Conservation (phyloP, 441 rosid genomes). For the Euphorbia celastroides region DNA sequence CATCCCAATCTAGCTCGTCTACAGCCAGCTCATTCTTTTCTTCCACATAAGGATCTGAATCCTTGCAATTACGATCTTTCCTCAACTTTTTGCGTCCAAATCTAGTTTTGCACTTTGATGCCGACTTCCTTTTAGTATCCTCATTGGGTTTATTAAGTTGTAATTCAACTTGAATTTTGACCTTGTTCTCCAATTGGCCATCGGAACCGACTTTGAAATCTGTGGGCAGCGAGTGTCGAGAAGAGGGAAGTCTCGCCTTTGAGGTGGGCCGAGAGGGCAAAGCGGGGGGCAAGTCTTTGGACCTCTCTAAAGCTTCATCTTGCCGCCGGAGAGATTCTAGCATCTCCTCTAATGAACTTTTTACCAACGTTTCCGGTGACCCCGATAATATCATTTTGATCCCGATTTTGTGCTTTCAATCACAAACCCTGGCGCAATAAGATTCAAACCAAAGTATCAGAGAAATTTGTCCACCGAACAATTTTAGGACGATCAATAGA, state of each 20-base stretch:
- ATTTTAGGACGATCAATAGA: neutral
- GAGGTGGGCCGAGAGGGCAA: constrained; percentile 89
- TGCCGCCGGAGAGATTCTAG: constrained; percentile 65
- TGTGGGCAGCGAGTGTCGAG: constrained; percentile 64
- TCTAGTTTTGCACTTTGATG: constrained; percentile 40
- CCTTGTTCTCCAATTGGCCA: constrained; percentile 22
- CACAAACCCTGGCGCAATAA: constrained; percentile 15
- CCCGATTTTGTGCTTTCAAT: constrained; percentile 4
- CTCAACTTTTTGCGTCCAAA: constrained; percentile 85
- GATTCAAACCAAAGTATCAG: neutral
- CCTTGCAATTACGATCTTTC: constrained; percentile 35
- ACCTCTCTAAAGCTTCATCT: constrained; percentile 60
- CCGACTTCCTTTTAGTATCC: constrained; percentile 68
- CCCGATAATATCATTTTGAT: constrained; percentile 54
- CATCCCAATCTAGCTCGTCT: constrained; percentile 55
- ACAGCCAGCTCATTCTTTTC: constrained; percentile 19
- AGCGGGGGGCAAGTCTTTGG: constrained; percentile 82
- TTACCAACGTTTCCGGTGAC: constrained; percentile 41
- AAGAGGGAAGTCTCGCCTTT: constrained; percentile 73
- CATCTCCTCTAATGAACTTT: constrained; percentile 97
- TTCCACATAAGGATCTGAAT: constrained; percentile 57
- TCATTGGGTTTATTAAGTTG: constrained; percentile 36
- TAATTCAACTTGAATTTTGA: constrained; percentile 26
- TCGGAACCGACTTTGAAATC: constrained; percentile 37
- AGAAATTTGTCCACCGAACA: neutral